phyloP scores from a whole-genome alignment of 441 rosid species.

The Bruguiera hainesii region DNA sequence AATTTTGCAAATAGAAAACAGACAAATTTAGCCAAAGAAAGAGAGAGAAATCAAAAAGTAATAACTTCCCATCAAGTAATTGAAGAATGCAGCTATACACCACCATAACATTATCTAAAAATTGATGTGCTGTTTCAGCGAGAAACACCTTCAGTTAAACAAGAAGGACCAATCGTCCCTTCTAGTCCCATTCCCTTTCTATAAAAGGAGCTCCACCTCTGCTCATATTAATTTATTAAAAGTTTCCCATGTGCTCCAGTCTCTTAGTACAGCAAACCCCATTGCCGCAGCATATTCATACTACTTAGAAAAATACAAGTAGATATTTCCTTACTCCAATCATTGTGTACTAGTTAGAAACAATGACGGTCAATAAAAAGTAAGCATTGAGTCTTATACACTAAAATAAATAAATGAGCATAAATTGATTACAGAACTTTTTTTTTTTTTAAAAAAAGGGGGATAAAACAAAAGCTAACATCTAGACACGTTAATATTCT shows the following conservation, averaged over 20 bases:
- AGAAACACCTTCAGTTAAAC: constrained; percentile 12
- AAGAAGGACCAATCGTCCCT: constrained; percentile 18
- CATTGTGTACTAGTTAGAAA: constrained; percentile 38
- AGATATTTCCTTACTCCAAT: constrained; percentile 34
- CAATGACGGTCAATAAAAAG: constrained; percentile 38
- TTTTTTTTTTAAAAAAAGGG: no score
- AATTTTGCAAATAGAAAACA: constrained; percentile 20
- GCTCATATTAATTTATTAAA: constrained; percentile 33
- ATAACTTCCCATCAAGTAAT: constrained; percentile 9
- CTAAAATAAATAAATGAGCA: constrained; percentile 29
- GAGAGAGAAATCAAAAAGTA: constrained; percentile 10
- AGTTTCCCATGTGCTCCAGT: constrained; percentile 55
- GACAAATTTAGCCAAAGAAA: neutral
- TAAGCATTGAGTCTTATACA: constrained; percentile 20
- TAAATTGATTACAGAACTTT: constrained; percentile 4
- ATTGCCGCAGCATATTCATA: constrained; percentile 17
- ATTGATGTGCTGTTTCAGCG: neutral
- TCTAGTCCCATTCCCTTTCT: constrained; percentile 17
- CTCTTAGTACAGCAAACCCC: constrained; percentile 22
- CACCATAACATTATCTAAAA: constrained; percentile 19
- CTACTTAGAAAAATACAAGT: constrained; percentile 17
- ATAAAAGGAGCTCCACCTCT: constrained; percentile 33
- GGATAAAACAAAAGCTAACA: constrained; percentile 15
- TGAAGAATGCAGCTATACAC: constrained; percentile 1
- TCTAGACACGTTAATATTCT: constrained; percentile 25